A percentile compares a stretch with the other conserved stretches of the same genome.
Evolutionary conservation across 768 basidiomycete genomes (phyloP).

Genomic region (Boletus reticuloceps): DNA sequence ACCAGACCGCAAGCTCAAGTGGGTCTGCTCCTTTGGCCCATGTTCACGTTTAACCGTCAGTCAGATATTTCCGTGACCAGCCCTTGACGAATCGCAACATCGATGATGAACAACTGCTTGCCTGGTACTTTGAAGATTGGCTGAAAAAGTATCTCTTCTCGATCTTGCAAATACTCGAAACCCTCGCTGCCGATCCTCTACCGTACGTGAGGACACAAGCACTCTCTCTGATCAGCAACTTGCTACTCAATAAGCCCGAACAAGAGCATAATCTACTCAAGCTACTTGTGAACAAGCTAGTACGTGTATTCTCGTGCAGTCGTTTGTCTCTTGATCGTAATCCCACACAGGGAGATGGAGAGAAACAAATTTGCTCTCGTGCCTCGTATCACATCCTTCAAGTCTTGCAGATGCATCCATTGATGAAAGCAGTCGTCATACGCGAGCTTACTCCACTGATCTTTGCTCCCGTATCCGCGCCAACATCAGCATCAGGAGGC

Average conservation of each 20-base stretch:
- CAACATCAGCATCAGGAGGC: conserved; percentile 12
- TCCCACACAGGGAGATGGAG: conserved; percentile 72
- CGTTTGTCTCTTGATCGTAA: not conserved
- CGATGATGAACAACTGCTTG: conserved; percentile 68
- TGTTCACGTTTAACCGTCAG: not conserved
- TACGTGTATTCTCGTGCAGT: conserved; percentile 32
- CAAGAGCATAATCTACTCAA: conserved; percentile 96
- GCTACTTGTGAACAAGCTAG: conserved; percentile 92
- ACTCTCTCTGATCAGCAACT: conserved; percentile 69
- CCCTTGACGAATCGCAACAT: conserved; percentile 60
- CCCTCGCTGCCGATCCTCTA: conserved; percentile 79
- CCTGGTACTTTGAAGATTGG: conserved; percentile 98
- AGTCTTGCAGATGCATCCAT: conserved; percentile 85
- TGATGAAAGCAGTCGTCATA: conserved; percentile 88
- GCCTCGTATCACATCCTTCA: conserved; percentile 89
- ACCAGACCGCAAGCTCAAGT: conserved; percentile 84
- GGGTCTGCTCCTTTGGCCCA: conserved; percentile 24
- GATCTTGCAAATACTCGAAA: conserved; percentile 85
- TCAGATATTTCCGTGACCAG: conserved; percentile 90
- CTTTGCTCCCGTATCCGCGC: conserved; percentile 31
- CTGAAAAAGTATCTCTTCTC: conserved; percentile 96
- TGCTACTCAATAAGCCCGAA: conserved; percentile 88
- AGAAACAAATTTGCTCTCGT: conserved; percentile 83
- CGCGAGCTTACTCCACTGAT: conserved; percentile 82
- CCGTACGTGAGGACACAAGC: conserved; percentile 87